Conservation (phyloP, 192 early-diverging fungal genomes). For the Allomyces macrogynus region DNA sequence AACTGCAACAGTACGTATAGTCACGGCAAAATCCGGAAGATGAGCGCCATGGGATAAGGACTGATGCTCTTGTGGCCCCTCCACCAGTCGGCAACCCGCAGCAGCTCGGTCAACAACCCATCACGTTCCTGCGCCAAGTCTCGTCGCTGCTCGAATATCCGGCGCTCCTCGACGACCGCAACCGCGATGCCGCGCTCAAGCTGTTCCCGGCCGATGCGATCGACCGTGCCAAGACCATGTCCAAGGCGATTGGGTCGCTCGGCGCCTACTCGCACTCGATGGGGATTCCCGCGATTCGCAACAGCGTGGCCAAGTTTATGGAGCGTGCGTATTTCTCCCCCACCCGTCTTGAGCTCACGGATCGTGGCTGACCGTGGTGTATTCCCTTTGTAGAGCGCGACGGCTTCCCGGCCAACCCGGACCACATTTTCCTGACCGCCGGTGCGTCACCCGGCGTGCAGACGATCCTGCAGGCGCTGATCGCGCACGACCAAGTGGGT, state of each 20-base stretch:
- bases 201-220: slow-evolving; percentile 78
- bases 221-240: slow-evolving; percentile 51
- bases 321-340: slow-evolving; percentile 7
- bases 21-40: no score
- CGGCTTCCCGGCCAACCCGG: slow-evolving; percentile 65
- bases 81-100: slow-evolving; percentile 68
- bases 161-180: slow-evolving; percentile 39
- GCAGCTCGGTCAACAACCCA: slow-evolving; percentile 72
- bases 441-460: slow-evolving; percentile 91
- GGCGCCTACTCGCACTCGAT: slow-evolving; percentile 94
- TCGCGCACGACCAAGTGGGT: slow-evolving; percentile 54
- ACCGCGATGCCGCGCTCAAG: slow-evolving; percentile 20
- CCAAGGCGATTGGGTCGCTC: slow-evolving; percentile 46
- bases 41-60: no score
- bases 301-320: slow-evolving; percentile 81
- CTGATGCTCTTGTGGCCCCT: no score
- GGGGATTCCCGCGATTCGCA: slow-evolving; percentile 61
- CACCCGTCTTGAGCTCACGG: no score
- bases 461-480: slow-evolving; percentile 66
- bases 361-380: no score
- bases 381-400: slow-evolving; percentile 37
- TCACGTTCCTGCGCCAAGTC: slow-evolving; percentile 94
- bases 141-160: slow-evolving; percentile 76
- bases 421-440: slow-evolving; percentile 76
- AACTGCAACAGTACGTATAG: slow-evolving; percentile 48